Evolutionary conservation across 2,329 filamentous ascomycete genomes (phyloP), one percentile per base, ranked within the genome.

Genomic region (Endoconidiophora laricicola): DNA sequence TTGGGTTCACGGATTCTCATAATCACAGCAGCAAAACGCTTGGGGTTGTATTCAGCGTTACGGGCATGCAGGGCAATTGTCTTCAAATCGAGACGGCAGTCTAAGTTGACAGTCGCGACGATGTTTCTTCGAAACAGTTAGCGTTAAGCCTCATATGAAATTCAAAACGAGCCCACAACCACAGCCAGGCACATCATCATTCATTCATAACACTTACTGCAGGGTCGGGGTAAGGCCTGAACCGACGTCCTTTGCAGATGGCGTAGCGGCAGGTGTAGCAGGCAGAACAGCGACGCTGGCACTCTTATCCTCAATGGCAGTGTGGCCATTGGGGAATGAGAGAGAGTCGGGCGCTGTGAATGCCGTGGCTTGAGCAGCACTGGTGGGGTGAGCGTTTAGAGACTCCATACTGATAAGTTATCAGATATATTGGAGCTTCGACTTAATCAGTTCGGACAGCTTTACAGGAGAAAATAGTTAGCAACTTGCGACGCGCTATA

Each of bases 1-100:
- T 98, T 98, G 54, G 91, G 91, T 61, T 98, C 91, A 61, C 91
- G 88, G 59, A 98, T 98, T 71, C 91, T 87, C 91, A 98, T 96
- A 67, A 98, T 96, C 57, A 96, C 90, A 63, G 90, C 90, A 60
- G 90, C 91, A 64, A 96, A 96, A 83, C 90, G 90, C 87, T 95
- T 94, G 55, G 87, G 88, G 64, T 94, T 95, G 74, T 95, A 95
- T 74, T 96, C 91, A 56, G 91, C 91, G 66, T 96, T 98, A 69
- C 91, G 82, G 56, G 91, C 91, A 68, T 98, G 91, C 64, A 96
- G 76, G 60, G 91, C 91, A 65, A 98, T 96, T 60, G 91, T 96
- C 83, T 96, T 96, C 59, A 98, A 76, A 65, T 98, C 91, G 70
- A 96, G 72, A 60, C 90, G 88, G 70, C 90, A 95, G 73, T 93